Base-by-base conservation (phyloP, 1,284 basidiomycete genomes). In the Papiliotrema flavescens region DNA sequence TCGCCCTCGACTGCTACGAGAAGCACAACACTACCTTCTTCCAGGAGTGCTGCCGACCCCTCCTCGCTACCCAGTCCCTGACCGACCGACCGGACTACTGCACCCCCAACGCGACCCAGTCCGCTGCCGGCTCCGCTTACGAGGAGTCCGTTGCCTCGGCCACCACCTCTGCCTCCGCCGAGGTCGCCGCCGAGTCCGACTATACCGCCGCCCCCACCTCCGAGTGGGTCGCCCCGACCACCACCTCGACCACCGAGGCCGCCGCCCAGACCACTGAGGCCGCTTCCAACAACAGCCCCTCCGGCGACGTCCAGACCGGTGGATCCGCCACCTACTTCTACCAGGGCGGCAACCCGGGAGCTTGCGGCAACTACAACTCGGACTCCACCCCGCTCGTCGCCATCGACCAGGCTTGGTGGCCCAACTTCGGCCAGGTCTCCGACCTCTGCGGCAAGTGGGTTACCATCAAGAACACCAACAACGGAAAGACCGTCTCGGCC, bases 331-430 rank as follows among this genome's bases (percentile, higher is more conserved):
- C 88, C 23, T 90, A 75, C 78, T 89, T 81, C 80, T 81, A 78
- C 71, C 89, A 91, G 79, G 76, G 81, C 47, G 85, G 85, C 41
- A 66, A 64, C 49, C 61, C 75, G 43, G 89, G 89, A 56, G 87
- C 88, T 8, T 93, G 90, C 72, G 90, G 90, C 47, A 69, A 65
- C 32, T 76, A 80, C 28, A 81, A 90, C 80, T 57, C 66, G 1
- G 90, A 94, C 76, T 63, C n/a, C 22, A 87, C 82, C 67, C 64
- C 80, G 54, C 81, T 93, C 67, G 85, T 83, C 65, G 90, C 90
- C 49, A 69, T 71, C 48, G 67, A 70, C 63, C 51, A 57, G 45
- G 55, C 53, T 49, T 66, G 67, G 65, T 36, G 41, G 8, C 42
- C 46, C 32, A 40, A 55, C 47, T 55, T 47, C 47, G 42, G 26